phyloP scores from a whole-genome alignment of 176 grass and related monocot species.

The Hsuehochloa calcarea region DNA sequence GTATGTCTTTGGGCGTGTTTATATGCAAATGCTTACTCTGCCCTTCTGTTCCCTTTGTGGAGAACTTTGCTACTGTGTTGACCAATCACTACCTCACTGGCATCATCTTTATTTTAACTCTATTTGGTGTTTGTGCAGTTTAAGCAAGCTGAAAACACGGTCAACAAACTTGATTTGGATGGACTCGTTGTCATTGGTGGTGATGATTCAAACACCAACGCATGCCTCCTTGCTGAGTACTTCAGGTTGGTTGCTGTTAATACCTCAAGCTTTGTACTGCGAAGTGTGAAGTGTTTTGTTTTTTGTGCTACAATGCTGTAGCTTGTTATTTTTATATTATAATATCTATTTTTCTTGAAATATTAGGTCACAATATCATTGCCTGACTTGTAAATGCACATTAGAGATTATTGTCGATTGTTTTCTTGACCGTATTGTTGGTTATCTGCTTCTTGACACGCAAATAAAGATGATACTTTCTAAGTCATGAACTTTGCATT shows the following conservation, averaged over 20 bases:
- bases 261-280: not conserved
- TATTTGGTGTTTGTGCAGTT: constrained; percentile 54
- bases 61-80: not conserved
- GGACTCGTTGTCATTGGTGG: constrained; percentile 98
- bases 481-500: constrained; percentile 5
- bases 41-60: not conserved
- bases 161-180: constrained; percentile 76
- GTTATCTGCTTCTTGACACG: not conserved
- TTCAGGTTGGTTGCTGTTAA: constrained; percentile 56
- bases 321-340: not conserved
- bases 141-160: constrained; percentile 96
- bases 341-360: not conserved
- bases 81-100: not conserved
- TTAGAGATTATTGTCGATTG: not conserved
- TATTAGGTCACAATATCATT: constrained; percentile 10
- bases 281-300: not conserved
- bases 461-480: constrained; percentile 8
- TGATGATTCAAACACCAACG: constrained; percentile 98
- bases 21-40: not conserved
- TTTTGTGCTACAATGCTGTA: not conserved
- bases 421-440: not conserved
- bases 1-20: constrained; percentile 22
- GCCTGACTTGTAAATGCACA: not conserved
- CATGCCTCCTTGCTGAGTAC: constrained; percentile 90
- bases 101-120: constrained; percentile 3